Conservation (phyloP, 2,329 filamentous ascomycete species). For the Xylariomycetidae sp. region DNA sequence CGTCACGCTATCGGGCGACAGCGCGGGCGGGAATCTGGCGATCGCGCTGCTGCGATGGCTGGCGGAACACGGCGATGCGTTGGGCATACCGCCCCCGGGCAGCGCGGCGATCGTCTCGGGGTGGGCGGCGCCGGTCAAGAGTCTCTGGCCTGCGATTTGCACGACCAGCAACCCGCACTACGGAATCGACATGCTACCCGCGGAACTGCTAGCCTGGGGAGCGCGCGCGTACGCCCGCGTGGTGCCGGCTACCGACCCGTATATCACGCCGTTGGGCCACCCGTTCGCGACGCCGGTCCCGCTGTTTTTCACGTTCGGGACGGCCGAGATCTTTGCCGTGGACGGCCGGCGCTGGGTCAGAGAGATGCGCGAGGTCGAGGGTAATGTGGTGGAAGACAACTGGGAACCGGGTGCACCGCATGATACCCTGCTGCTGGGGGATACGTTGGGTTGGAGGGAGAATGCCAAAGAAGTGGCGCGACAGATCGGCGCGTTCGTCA, state of each 20-base stretch:
- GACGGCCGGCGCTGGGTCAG: slow-evolving; percentile 54
- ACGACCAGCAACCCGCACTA: slow-evolving; percentile 13
- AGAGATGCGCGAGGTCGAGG: slow-evolving; percentile 17
- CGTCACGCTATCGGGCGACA: slow-evolving; percentile 42
- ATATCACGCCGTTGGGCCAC: slow-evolving; percentile 21
- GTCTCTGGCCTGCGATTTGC: slow-evolving; percentile 9
- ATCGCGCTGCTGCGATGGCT: slow-evolving; percentile 41
- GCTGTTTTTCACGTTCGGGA: slow-evolving; percentile 16
- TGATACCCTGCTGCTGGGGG: slow-evolving; percentile 37
- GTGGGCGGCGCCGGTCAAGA: slow-evolving; percentile 18
- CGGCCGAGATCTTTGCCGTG: slow-evolving; percentile 26
- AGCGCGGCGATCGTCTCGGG: slow-evolving; percentile 31
- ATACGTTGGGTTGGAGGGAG: slow-evolving; percentile 34
- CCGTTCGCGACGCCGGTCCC: slow-evolving; percentile 18
- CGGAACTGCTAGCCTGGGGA: slow-evolving; percentile 36
- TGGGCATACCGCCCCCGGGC: slow-evolving; percentile 9
- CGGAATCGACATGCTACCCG: slow-evolving; percentile 33
- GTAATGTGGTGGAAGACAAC: slow-evolving; percentile 29
- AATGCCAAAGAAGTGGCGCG: slow-evolving; percentile 17
- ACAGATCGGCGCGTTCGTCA: slow-evolving; percentile 18
- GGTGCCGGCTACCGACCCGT: slow-evolving; percentile 25
- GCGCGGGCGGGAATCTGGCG: slow-evolving; percentile 40
- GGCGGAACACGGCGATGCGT: slow-evolving; percentile 28
- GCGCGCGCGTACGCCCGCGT: slow-evolving; percentile 26
- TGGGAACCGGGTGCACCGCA: slow-evolving; percentile 36